Percentiles rank a stretch among this genome's conserved stretches.
Evolutionary conservation across 2,329 filamentous ascomycete species (phyloP).

Genomic region (Clonostachys rosea): DNA sequence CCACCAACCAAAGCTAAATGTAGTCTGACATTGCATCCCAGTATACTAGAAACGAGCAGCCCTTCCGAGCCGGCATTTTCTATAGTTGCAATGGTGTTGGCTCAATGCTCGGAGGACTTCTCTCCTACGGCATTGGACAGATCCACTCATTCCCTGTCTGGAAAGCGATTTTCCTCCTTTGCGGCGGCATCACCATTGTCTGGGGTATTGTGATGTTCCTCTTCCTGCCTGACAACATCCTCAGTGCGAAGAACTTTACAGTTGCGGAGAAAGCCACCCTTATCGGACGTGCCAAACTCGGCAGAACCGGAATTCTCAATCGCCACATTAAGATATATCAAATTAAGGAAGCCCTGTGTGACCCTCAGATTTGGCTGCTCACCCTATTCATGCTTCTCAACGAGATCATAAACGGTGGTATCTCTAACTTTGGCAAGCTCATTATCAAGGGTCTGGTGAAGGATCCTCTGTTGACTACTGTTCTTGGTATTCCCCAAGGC

Average conservation of each 20-base stretch:
- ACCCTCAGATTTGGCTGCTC: conserved; percentile 47
- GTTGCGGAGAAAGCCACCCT: conserved; percentile 31
- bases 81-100: conserved; percentile 37
- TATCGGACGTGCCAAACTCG: conserved; percentile 55
- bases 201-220: conserved; percentile 37
- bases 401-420: conserved; percentile 48
- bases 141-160: conserved; percentile 36
- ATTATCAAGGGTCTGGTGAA: conserved; percentile 43
- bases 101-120: conserved; percentile 36
- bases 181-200: conserved; percentile 39
- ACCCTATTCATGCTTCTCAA: conserved; percentile 50
- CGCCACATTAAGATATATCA: conserved; percentile 40
- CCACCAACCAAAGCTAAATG: not conserved
- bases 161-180: conserved; percentile 47
- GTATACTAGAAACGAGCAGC: conserved; percentile 38
- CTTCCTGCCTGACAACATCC: conserved; percentile 40
- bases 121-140: conserved; percentile 49
- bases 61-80: conserved; percentile 35
- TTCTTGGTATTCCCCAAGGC: conserved; percentile 49
- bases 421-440: conserved; percentile 50
- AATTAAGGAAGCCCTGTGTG: conserved; percentile 39
- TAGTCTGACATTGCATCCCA: not conserved
- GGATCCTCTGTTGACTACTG: conserved; percentile 32
- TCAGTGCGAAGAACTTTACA: conserved; percentile 18
- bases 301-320: conserved; percentile 40